Evolutionary conservation across 495 filamentous ascomycete species (phyloP).

Genomic region (Trichoderma parareesei): DNA sequence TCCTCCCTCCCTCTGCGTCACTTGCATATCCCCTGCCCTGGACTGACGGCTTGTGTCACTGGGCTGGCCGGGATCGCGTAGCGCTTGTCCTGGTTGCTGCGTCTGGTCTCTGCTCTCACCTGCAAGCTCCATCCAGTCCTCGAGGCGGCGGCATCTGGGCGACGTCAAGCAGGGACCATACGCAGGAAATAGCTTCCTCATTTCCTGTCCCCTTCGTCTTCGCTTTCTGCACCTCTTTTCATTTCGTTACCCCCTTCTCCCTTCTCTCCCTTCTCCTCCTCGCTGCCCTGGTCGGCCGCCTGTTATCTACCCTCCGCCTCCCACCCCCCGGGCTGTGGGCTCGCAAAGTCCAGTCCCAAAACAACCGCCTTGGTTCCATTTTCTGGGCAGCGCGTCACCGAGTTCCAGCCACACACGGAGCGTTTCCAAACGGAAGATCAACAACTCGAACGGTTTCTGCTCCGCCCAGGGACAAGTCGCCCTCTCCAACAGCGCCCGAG

Average conservation of each 20-base stretch:
- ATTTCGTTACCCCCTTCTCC: slow-evolving; percentile 2
- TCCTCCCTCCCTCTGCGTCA: too few species aligned
- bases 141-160: too few species aligned
- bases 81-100: neutral
- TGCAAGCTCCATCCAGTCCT: too few species aligned
- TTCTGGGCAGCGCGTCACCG: neutral
- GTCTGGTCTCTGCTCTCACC: too few species aligned
- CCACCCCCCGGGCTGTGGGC: slow-evolving; percentile 3
- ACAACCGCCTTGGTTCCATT: neutral
- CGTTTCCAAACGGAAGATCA: neutral
- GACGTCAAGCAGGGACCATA: slow-evolving; percentile 5
- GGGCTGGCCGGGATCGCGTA: neutral
- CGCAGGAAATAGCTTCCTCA: slow-evolving; percentile 9
- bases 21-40: too few species aligned
- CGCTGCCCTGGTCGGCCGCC: neutral
- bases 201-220: slow-evolving; percentile 11
- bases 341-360: neutral
- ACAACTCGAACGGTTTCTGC: neutral
- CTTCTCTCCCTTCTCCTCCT: neutral
- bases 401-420: neutral
- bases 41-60: too few species aligned
- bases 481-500: slow-evolving; percentile 10
- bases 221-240: neutral
- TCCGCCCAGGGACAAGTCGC: slow-evolving; percentile 12
- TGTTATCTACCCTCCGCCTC: neutral